Evolutionary conservation across 331 rosid genomes (phyloP), one percentile per base, ranked within the genome.

Genomic region (Quercus lobata): DNA sequence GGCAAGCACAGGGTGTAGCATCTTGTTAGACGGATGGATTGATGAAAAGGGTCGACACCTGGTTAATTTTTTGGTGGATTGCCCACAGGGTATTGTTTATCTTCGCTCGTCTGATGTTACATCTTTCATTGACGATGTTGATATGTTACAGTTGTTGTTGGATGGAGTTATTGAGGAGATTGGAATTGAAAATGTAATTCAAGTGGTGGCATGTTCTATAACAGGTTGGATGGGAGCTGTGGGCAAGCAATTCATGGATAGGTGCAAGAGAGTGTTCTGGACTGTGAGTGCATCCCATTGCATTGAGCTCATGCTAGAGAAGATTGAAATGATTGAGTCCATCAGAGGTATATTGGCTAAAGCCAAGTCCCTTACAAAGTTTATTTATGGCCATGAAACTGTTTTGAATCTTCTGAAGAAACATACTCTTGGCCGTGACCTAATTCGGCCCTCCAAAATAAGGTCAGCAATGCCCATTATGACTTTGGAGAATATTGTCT

Each of bases 1-100:
- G 85, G 85, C 10, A 17, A 46, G 10, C 54, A 82, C 79, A 21
- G 79, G 82, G 41, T 82, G 85, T 46, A 82, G 82, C 79, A 65
- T 82, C 46, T 46, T 78, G 79, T 68, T 82, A 62, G 85, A 82
- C 14, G 69, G 49, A 56, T 82, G 82, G 85, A 32, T 57, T 44
- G 76, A 82, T 57, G 76, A 57, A 32, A 77, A 56, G 75, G 78
- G 82, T 22, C 70, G 72, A 65, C 74, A 44, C 75, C 35, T 82
- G 24, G 79, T 78, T 22, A 82, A 73, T 44, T 27, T 82, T 66
- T 66, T 82, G 57, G 79, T 66, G 21, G 80, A 82, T 70, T 82
- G 76, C 76, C 85, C 82, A 9, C 12, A 15, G 76, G 85, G 84
- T 11, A 41, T 71, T 18, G 46, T 82, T 63, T 82, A 73, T 73